These are phyloP conservation scores for Phytophthora chlamydospora DNA, from an alignment of 352 stramenopile genomes.

Conservation along the genomic window DNA sequence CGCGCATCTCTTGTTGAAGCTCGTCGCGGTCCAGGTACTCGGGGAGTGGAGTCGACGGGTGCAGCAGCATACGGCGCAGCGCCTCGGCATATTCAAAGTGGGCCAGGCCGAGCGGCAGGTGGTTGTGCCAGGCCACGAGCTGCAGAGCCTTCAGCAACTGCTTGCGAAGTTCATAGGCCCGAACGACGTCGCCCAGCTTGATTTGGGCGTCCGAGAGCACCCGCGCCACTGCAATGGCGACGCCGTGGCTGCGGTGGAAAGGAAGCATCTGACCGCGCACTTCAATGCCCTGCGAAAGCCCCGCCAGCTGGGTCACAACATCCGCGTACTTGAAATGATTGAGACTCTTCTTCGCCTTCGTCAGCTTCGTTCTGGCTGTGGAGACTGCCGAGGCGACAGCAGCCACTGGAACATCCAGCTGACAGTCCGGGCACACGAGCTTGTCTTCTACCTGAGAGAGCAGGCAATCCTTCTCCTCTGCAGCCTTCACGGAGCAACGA, in stretches of 20 bases:
- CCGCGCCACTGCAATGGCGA: conserved; percentile 38
- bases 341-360: conserved; percentile 36
- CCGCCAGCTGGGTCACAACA: conserved; percentile 29
- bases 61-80: conserved; percentile 36
- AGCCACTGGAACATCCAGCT: conserved; percentile 23
- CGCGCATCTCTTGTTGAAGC: conserved; percentile 38
- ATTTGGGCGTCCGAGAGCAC: conserved; percentile 44
- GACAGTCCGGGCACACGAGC: conserved; percentile 31
- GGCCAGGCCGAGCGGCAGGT: conserved; percentile 43
- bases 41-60: conserved; percentile 20
- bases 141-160: conserved; percentile 34
- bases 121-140: conserved; percentile 35
- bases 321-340: conserved; percentile 39
- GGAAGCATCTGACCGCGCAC: conserved; percentile 30
- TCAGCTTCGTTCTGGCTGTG: conserved; percentile 20
- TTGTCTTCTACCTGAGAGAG: conserved; percentile 34
- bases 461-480: conserved; percentile 19
- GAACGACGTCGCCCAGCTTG: conserved; percentile 46
- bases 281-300: conserved; percentile 25
- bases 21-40: conserved; percentile 27
- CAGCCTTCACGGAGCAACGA: conserved; percentile 25
- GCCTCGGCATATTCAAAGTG: conserved; percentile 49
- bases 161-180: conserved; percentile 35
- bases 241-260: conserved; percentile 40
- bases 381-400: conserved; percentile 16